Base-by-base conservation (phyloP, 148 eudicot genomes). In the Drosera capensis region DNA sequence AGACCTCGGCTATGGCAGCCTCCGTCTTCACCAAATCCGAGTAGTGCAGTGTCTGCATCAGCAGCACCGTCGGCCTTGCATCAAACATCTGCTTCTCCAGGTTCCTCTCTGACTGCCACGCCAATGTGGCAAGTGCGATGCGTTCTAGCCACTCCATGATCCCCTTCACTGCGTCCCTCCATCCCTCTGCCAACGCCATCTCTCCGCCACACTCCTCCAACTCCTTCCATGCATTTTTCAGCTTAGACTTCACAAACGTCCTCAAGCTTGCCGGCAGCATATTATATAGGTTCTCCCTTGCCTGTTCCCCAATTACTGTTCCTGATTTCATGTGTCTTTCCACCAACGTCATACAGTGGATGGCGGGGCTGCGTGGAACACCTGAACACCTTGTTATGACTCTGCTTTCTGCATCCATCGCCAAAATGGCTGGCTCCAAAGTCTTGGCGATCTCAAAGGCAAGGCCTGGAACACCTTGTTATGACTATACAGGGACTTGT, bases 21-120 rank as follows among this genome's bases (percentile, higher is more conserved):
- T n/a, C n/a, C n/a, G n/a, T n/a, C n/a, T n/a, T n/a, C n/a, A n/a
- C n/a, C n/a, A n/a, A n/a, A n/a, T n/a, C n/a, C 1, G 99, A 93
- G 43, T 80, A 90, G 57, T 78, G 78, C 52, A 90, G 47, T 18
- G 99, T 90, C 72, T 90, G 88, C 15, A 90, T 66, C 50, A 90
- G 45, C 20, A 90, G 95, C 11, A 76, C 95, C 29, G 80, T 80
- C 1, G 87, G 71, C 52, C 80, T 66, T 6, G 57, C 58, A 26
- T 80, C 88, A 45, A 90, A 75, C 23, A 80, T 87, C 22, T 73
- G 93, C 54, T 85, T 93, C 69, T 90, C 99, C 3, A 90, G 72
- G 41, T 71, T 90, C 0, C 99, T 64, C 61, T 90, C 99, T 43
- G 74, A 80, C 62, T 90, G 99, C 99, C 99, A 90, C 68, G 78